Conservation (phyloP, 441 rosid species). For the Populus trichocarpa region DNA sequence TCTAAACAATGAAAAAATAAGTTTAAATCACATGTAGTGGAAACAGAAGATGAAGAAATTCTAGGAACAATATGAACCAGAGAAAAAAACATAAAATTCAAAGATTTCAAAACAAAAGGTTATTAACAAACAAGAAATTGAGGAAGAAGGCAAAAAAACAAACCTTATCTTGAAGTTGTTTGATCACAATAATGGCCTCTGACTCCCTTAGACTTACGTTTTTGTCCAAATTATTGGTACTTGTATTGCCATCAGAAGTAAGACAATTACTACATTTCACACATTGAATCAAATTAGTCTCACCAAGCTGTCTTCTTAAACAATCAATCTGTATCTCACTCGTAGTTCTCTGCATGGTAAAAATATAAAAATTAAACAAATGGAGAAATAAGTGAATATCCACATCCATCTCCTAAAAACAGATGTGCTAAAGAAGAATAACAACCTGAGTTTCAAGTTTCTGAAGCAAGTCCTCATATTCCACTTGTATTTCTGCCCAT, state of each 20-base stretch:
- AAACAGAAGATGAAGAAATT: not conserved
- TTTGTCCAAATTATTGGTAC: conserved; percentile 32
- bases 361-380: not conserved
- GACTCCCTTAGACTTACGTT: conserved; percentile 44
- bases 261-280: conserved; percentile 25
- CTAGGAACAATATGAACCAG: not conserved
- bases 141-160: conserved; percentile 15
- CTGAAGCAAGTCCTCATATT: conserved; percentile 64
- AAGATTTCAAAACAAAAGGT: not conserved
- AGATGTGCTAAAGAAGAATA: conserved; percentile 23
- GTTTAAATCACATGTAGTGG: not conserved
- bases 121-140: not conserved
- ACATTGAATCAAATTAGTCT: conserved; percentile 28
- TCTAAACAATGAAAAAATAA: conserved; percentile 36
- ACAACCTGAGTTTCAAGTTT: conserved; percentile 69
- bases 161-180: conserved; percentile 94
- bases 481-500: conserved; percentile 42
- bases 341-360: conserved; percentile 47
- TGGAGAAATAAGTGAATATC: not conserved
- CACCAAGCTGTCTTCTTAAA: conserved; percentile 53
- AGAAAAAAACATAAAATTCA: not conserved
- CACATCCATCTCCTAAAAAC: conserved; percentile 2
- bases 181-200: conserved; percentile 66
- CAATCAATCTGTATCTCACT: conserved; percentile 63
- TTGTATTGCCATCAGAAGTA: conserved; percentile 21